Base-by-base conservation (phyloP, 345 rosid genomes). In the Eucalyptus virginea region DNA sequence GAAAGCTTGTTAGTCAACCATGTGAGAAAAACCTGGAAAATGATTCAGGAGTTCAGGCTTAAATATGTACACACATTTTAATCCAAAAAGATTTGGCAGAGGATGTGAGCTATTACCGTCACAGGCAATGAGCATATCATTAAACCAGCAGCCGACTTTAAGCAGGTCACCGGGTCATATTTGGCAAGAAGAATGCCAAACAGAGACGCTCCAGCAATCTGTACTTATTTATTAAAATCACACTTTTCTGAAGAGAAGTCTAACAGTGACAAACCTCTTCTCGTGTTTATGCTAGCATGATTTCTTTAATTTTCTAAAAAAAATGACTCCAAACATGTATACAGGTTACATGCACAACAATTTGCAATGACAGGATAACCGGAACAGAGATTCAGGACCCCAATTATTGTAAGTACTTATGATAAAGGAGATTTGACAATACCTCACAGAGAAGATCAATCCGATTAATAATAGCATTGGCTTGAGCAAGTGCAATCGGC, bases 391-490 rank as follows among this genome's bases (percentile, higher is more conserved):
- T 11, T 19, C 83, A 37, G 28, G 83, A 77, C 83, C 83, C 26
- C 81, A 19, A 18, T 69, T 9, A 30, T 58, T 40, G 34, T 65
- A 60, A 44, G 17, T 28, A 88, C 37, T 4, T 58, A 19, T 47
- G 30, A n/a, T 32, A 50, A 51, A 50, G 42, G 17, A 50, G 88
- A 86, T 51, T 47, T 51, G 54, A 88, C 62, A 24, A 7, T 88
- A 98, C 99, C 99, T 97, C 99, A 19, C 99, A 97, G 58, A 97
- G 96, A 92, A 97, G 96, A 92, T 98, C 97, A 60, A 97, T 96
- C 89, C 99, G 93, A 92, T 93, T 95, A 89, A 97, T 97, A 86
- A 97, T 91, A 92, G 98, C 99, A 93, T 98, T 98, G 88, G 99
- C 99, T 94, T 95, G 94, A 10, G 99, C 99, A 40, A 98, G 97